These are phyloP conservation scores for Crithidia thermophila DNA, from an alignment of 208 protist species.

Conservation along the genomic window DNA sequence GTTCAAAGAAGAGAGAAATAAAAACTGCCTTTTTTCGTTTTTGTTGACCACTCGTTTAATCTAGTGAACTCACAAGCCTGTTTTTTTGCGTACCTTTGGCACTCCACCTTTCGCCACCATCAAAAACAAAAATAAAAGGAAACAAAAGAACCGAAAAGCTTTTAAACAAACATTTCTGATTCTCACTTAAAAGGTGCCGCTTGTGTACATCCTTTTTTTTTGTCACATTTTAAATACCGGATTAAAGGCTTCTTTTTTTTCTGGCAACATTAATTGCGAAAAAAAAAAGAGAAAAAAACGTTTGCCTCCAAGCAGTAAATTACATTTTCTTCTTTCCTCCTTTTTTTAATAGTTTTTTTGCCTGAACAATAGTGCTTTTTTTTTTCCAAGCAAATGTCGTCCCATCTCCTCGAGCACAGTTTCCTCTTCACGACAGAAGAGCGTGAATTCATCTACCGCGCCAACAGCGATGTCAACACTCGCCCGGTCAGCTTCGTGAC, in stretches of 20 bases:
- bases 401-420: slow-evolving; percentile 71
- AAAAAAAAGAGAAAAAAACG: too few species aligned
- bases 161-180: too few species aligned
- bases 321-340: neutral
- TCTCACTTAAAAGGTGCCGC: too few species aligned
- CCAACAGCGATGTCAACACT: slow-evolving; percentile 71
- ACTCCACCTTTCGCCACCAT: too few species aligned
- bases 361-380: too few species aligned
- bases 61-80: neutral
- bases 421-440: slow-evolving; percentile 80
- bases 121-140: too few species aligned
- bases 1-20: too few species aligned
- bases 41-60: neutral
- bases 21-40: neutral
- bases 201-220: neutral
- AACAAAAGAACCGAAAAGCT: too few species aligned
- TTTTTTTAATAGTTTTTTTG: neutral
- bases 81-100: slow-evolving; percentile 20
- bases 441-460: slow-evolving; percentile 69
- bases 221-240: too few species aligned
- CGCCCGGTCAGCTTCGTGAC: slow-evolving; percentile 80
- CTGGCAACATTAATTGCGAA: neutral
- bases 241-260: slow-evolving; percentile 19
- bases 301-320: too few species aligned
- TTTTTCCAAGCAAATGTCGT: slow-evolving; percentile 29